Percentiles rank a stretch among this genome's conserved stretches.
These are phyloP conservation scores for Diaporthe citrichinensis DNA, from an alignment of 2,329 filamentous ascomycete genomes.

Conservation along the genomic window DNA sequence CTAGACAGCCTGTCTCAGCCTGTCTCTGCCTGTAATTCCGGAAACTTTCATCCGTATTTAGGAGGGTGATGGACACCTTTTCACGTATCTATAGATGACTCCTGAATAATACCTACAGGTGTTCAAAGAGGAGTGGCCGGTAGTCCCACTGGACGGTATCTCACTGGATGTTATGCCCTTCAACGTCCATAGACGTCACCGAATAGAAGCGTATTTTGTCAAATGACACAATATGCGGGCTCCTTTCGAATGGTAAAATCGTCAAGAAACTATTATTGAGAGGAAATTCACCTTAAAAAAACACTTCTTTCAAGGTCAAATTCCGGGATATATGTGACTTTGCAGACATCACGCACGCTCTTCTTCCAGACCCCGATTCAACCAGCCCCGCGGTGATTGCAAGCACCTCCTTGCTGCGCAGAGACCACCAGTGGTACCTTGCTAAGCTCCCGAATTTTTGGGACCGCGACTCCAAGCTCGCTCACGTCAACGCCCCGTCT, in stretches of 20 bases:
- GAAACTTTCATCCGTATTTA: neutral
- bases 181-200: neutral
- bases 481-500: neutral
- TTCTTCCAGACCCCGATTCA: neutral
- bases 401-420: conserved; percentile 10
- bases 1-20: too few species aligned
- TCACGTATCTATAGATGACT: too few species aligned
- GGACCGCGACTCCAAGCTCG: conserved; percentile 11
- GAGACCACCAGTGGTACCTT: conserved; percentile 18
- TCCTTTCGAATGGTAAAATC: too few species aligned
- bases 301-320: too few species aligned
- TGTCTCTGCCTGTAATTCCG: neutral
- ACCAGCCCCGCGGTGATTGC: neutral
- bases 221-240: too few species aligned
- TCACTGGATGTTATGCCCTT: neutral
- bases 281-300: too few species aligned
- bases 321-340: neutral
- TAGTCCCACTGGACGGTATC: neutral
- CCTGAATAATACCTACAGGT: neutral
- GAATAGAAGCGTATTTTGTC: neutral
- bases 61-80: neutral
- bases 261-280: fast-evolving
- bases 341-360: neutral
- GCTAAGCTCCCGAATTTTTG: conserved; percentile 22
- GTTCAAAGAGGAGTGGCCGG: neutral